Conservation (phyloP, 495 filamentous ascomycete genomes). For the Penicillium argentinense region DNA sequence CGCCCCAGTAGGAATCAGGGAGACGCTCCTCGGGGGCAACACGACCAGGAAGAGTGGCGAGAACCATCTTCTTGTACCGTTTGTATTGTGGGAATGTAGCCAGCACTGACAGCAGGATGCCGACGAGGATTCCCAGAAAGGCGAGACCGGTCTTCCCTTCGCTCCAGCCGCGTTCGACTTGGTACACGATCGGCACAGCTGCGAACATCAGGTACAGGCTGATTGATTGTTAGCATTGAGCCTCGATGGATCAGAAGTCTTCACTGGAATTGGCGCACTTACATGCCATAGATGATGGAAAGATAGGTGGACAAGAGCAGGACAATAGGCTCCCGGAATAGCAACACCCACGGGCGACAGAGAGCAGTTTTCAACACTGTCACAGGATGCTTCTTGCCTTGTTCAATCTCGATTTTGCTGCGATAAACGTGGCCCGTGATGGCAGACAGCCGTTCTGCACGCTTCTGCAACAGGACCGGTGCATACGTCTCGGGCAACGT, state of each 20-base stretch:
- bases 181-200: conserved; percentile 58
- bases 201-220: conserved; percentile 68
- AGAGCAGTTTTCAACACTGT: conserved; percentile 38
- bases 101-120: conserved; percentile 56
- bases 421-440: conserved; percentile 52
- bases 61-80: conserved; percentile 1
- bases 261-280: neutral
- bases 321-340: conserved; percentile 48
- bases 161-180: conserved; percentile 43
- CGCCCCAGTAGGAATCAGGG: neutral
- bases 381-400: conserved; percentile 18
- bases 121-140: conserved; percentile 14
- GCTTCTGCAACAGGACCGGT: conserved; percentile 52
- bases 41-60: neutral
- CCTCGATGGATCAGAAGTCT: neutral
- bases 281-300: conserved; percentile 56
- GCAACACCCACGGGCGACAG: conserved; percentile 14
- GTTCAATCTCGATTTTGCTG: conserved; percentile 45
- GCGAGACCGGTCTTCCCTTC: conserved; percentile 11
- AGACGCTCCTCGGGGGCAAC: neutral
- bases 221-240: neutral
- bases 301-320: conserved; percentile 58
- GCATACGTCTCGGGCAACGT: conserved; percentile 59
- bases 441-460: conserved; percentile 45
- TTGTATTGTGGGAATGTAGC: conserved; percentile 3